A percentile compares a stretch with the other conserved stretches of the same genome.
phyloP scores from a whole-genome alignment of 352 stramenopile species.

The Thraustotheca clavata region DNA sequence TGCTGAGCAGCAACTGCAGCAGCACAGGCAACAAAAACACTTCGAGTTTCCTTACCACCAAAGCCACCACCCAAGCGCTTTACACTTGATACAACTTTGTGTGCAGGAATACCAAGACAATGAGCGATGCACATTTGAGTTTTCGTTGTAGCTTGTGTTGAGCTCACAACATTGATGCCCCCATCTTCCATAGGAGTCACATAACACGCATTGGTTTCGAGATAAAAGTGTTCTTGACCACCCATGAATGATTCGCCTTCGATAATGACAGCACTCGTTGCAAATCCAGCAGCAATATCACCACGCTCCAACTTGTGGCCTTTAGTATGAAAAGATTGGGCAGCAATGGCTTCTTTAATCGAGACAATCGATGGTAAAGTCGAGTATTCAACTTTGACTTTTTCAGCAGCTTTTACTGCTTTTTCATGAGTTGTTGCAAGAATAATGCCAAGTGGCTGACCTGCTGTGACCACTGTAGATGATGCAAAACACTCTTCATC shows the following conservation, averaged over 20 bases:
- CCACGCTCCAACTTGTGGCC: slow-evolving; percentile 79
- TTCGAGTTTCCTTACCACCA: slow-evolving; percentile 94
- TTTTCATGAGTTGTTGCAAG: slow-evolving; percentile 75
- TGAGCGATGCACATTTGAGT: slow-evolving; percentile 86
- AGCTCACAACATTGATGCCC: slow-evolving; percentile 89
- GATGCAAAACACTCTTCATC: slow-evolving; percentile 86
- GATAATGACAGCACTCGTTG: slow-evolving; percentile 59
- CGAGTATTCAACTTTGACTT: slow-evolving; percentile 86
- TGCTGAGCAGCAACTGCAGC: slow-evolving; percentile 86
- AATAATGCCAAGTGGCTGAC: slow-evolving; percentile 74
- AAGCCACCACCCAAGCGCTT: slow-evolving; percentile 96
- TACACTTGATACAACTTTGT: slow-evolving; percentile 86
- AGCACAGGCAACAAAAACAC: slow-evolving; percentile 85
- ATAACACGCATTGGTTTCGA: slow-evolving; percentile 86
- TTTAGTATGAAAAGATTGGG: slow-evolving; percentile 84
- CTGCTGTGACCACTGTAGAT: slow-evolving; percentile 56
- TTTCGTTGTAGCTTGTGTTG: slow-evolving; percentile 91
- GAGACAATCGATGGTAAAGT: slow-evolving; percentile 84
- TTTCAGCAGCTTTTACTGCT: slow-evolving; percentile 62
- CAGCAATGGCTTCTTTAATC: slow-evolving; percentile 92
- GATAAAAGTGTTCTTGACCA: slow-evolving; percentile 95
- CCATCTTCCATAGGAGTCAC: slow-evolving; percentile 72
- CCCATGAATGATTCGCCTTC: slow-evolving; percentile 86
- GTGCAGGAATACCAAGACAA: slow-evolving; percentile 85
- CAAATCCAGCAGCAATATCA: slow-evolving; percentile 64